Evolutionary conservation across 1,284 basidiomycete genomes (phyloP).

Genomic region (Irpex sp.): DNA sequence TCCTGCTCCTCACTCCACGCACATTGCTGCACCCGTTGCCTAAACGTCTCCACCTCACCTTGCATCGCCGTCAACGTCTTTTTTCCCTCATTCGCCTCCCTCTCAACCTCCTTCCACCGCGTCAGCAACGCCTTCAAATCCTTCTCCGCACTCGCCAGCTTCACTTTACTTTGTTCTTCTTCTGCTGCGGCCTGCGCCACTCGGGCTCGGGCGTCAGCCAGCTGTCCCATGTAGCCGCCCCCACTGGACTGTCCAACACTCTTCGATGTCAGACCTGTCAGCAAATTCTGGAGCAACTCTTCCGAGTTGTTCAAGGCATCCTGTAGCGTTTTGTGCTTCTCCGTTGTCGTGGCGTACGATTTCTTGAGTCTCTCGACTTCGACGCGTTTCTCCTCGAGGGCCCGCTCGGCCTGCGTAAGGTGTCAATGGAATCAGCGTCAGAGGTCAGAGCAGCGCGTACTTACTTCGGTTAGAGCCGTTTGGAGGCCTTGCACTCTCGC

Average conservation of each 20-base stretch:
- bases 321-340: slow-evolving; percentile 64
- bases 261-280: slow-evolving; percentile 82
- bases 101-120: slow-evolving; percentile 82
- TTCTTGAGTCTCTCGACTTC: slow-evolving; percentile 60
- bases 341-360: slow-evolving; percentile 69
- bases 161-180: slow-evolving; percentile 80
- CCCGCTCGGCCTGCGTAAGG: slow-evolving; percentile 46
- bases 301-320: slow-evolving; percentile 74
- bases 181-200: slow-evolving; percentile 80
- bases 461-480: slow-evolving; percentile 59
- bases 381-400: slow-evolving; percentile 52
- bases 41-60: slow-evolving; percentile 57
- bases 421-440: slow-evolving; percentile 8
- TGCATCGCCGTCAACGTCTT: slow-evolving; percentile 64
- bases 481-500: slow-evolving; percentile 55
- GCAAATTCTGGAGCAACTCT: slow-evolving; percentile 92
- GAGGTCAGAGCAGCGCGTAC: slow-evolving; percentile 16
- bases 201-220: slow-evolving; percentile 83
- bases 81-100: slow-evolving; percentile 76
- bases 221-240: slow-evolving; percentile 93
- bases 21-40: slow-evolving; percentile 52
- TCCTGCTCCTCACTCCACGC: slow-evolving; percentile 86
- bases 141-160: slow-evolving; percentile 77
- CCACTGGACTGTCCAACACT: slow-evolving; percentile 66
- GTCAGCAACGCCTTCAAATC: slow-evolving; percentile 80